These are phyloP conservation scores for Hyphodiscus sp. DNA, from an alignment of 2,329 filamentous ascomycete genomes.

Conservation along the genomic window DNA sequence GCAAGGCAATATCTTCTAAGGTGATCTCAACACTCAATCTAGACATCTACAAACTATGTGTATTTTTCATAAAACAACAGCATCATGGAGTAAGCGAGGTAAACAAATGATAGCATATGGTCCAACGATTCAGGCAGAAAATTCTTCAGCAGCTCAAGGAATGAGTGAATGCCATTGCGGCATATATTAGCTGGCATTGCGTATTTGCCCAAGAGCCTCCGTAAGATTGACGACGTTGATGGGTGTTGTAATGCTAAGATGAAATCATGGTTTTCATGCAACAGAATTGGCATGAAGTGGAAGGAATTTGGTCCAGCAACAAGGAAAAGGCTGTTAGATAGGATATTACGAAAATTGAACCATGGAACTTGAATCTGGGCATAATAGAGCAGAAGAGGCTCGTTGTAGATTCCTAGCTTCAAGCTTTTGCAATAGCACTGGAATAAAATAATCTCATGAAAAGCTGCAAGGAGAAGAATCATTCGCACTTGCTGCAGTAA, in stretches of 20 bases:
- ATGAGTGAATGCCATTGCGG: slow-evolving; percentile 77
- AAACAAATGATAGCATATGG: slow-evolving; percentile 84
- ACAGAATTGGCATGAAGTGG: too few relatives aligned
- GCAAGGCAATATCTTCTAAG: slow-evolving; percentile 78
- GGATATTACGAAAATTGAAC: too few relatives aligned
- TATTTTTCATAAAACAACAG: slow-evolving; percentile 41
- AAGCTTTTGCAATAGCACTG: too few relatives aligned
- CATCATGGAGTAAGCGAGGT: slow-evolving; percentile 82
- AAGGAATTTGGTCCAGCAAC: too few relatives aligned
- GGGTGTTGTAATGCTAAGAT: slow-evolving; percentile 52
- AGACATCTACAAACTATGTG: slow-evolving; percentile 69
- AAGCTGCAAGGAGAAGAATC: too few relatives aligned
- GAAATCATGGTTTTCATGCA: slow-evolving; percentile 64
- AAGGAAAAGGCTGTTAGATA: too few relatives aligned
- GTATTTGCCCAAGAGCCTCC: slow-evolving; percentile 67
- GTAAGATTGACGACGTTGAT: slow-evolving; percentile 58
- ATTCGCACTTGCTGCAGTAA: too few relatives aligned
- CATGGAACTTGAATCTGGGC: too few relatives aligned
- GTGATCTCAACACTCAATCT: slow-evolving; percentile 70
- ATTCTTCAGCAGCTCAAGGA: slow-evolving; percentile 67
- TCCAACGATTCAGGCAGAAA: slow-evolving; percentile 69
- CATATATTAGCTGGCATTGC: slow-evolving; percentile 89
- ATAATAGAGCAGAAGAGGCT: too few relatives aligned
- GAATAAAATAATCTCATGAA: too few relatives aligned
- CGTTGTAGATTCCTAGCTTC: too few relatives aligned